phyloP scores from a whole-genome alignment of 2,329 filamentous ascomycete species.

The Epichloe aotearoae region DNA sequence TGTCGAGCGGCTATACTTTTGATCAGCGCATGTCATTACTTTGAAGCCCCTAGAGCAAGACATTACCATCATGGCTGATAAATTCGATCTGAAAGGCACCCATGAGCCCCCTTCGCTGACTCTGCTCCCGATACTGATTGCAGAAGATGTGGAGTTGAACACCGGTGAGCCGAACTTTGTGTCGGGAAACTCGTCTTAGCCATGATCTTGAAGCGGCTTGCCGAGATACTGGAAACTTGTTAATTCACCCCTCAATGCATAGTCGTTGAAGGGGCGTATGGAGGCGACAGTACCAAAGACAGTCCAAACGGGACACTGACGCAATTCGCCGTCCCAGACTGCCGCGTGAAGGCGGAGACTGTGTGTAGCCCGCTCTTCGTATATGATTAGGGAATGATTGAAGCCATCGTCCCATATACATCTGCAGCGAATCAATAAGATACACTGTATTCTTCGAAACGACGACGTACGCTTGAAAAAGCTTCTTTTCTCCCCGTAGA shows the following conservation, averaged over 20 bases:
- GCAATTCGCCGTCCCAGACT: constrained; percentile 40
- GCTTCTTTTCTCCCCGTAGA: constrained; percentile 33
- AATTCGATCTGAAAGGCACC: constrained; percentile 41
- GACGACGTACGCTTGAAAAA: constrained; percentile 42
- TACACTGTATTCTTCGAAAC: not conserved
- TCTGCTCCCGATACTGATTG: constrained; percentile 37
- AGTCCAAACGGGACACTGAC: constrained; percentile 47
- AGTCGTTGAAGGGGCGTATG: no score
- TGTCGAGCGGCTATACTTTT: constrained; percentile 17
- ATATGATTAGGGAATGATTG: constrained; percentile 40
- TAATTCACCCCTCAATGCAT: not conserved
- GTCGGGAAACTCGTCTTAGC: constrained; percentile 31
- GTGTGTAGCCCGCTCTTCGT: constrained; percentile 33
- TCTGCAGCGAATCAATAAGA: constrained; percentile 18
- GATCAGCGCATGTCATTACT: not conserved
- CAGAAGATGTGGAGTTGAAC: constrained; percentile 47
- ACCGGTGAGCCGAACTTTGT: constrained; percentile 38
- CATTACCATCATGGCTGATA: constrained; percentile 25
- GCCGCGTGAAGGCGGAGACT: constrained; percentile 42
- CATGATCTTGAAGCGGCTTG: constrained; percentile 35
- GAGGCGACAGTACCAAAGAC: constrained; percentile 37
- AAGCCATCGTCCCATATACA: constrained; percentile 43
- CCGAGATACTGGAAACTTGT: constrained; percentile 32
- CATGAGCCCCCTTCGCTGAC: constrained; percentile 33
- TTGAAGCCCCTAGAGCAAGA: not conserved